Percentiles rank a stretch among this genome's conserved stretches.
Conservation (phyloP, 1,139 yeast species). For the Pichia sp. region DNA sequence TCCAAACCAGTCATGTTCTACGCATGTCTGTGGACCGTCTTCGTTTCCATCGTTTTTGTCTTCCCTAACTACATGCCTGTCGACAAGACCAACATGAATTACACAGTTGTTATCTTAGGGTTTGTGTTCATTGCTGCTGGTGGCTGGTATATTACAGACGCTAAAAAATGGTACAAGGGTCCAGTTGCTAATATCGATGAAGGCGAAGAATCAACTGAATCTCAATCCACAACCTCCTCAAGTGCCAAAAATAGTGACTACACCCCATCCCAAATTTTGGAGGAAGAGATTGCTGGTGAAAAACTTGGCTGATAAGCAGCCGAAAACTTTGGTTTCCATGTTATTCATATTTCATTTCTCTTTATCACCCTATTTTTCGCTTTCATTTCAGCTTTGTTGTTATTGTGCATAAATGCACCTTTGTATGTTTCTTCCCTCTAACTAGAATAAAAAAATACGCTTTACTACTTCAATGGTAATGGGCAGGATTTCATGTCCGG, state of each 20-base stretch:
- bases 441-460: neutral
- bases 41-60: constrained; percentile 43
- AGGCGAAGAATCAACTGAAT: constrained; percentile 20
- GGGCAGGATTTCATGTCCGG: too few relatives aligned
- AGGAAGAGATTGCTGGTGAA: neutral
- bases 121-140: constrained; percentile 32
- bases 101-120: constrained; percentile 42
- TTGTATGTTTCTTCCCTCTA: neutral
- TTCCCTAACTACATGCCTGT: constrained; percentile 52
- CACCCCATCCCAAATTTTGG: constrained; percentile 1
- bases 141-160: constrained; percentile 33
- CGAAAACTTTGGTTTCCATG: too few relatives aligned
- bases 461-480: neutral
- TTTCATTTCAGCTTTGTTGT: neutral
- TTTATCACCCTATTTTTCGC: neutral
- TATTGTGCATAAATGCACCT: neutral
- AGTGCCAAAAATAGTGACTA: neutral
- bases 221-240: constrained; percentile 6
- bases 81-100: constrained; percentile 45
- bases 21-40: constrained; percentile 42
- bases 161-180: constrained; percentile 33
- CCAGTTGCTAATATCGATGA: constrained; percentile 32
- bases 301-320: neutral
- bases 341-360: neutral
- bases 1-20: constrained; percentile 33